Evolutionary conservation across 2,329 filamentous ascomycete genomes (phyloP).

Genomic region (Parastagonospora avenae): DNA sequence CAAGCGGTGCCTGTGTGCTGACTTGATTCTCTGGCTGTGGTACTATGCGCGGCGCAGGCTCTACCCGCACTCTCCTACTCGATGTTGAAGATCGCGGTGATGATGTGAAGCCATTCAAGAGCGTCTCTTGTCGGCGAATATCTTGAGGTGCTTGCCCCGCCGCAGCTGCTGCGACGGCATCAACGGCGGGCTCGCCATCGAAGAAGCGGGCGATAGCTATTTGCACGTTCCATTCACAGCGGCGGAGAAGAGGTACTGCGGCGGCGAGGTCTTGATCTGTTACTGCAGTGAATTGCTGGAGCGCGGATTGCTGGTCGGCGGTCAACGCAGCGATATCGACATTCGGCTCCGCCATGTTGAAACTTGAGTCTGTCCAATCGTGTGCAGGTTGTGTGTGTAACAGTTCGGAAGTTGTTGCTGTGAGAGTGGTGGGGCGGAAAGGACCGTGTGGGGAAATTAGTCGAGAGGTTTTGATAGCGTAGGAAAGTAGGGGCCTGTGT

Average conservation of each 20-base stretch:
- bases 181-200: slow-evolving; percentile 86
- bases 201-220: slow-evolving; percentile 98
- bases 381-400: background rate
- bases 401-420: background rate
- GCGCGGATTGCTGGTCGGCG: slow-evolving; percentile 76
- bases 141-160: slow-evolving; percentile 65
- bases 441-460: slow-evolving; percentile 13
- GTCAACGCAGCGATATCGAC: slow-evolving; percentile 73
- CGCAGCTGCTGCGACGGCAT: slow-evolving; percentile 74
- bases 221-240: slow-evolving; percentile 96
- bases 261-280: slow-evolving; percentile 80
- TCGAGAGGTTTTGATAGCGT: background rate
- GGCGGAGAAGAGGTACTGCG: slow-evolving; percentile 77
- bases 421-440: slow-evolving; percentile 11
- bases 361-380: background rate
- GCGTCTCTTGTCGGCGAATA: slow-evolving; percentile 72
- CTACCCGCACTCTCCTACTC: slow-evolving; percentile 52
- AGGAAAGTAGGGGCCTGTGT: slow-evolving; percentile 17
- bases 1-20: slow-evolving; percentile 71
- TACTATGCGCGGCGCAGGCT: slow-evolving; percentile 81
- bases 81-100: slow-evolving; percentile 41
- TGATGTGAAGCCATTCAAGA: slow-evolving; percentile 59
- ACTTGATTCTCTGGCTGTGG: slow-evolving; percentile 71
- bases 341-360: slow-evolving; percentile 45
- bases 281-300: slow-evolving; percentile 87